phyloP scores from a whole-genome alignment of 2,329 filamentous ascomycete genomes.

The Penicillium sp. region DNA sequence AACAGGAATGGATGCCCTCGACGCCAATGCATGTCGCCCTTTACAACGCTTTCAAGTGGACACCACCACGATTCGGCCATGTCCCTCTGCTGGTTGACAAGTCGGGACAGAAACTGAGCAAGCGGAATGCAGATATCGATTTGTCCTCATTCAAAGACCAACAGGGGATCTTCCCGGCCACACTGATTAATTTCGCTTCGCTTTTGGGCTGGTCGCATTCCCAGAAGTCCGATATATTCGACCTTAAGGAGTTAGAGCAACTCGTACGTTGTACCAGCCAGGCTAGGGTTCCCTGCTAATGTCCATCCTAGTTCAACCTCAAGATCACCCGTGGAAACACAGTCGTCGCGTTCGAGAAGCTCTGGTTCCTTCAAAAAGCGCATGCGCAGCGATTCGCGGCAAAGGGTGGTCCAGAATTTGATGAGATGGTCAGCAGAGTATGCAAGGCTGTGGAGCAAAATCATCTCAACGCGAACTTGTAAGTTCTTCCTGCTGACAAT shows the following conservation, averaged over 20 bases:
- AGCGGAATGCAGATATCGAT: constrained; percentile 67
- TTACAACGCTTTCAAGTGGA: constrained; percentile 74
- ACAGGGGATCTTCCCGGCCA: constrained; percentile 58
- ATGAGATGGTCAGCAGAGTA: constrained; percentile 39
- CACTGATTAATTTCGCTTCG: constrained; percentile 74
- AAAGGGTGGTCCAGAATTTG: constrained; percentile 40
- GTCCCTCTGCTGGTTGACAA: constrained; percentile 67
- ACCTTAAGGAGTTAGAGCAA: constrained; percentile 63
- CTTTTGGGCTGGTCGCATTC: constrained; percentile 77
- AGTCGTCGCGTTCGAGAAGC: constrained; percentile 72
- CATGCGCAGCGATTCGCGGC: constrained; percentile 54
- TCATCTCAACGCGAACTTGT: constrained; percentile 28
- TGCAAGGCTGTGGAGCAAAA: constrained; percentile 24
- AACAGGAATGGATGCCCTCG: constrained; percentile 87
- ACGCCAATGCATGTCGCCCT: constrained; percentile 72
- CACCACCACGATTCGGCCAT: constrained; percentile 69
- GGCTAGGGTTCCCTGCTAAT: constrained; percentile 21
- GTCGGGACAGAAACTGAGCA: constrained; percentile 75
- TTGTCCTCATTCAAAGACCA: constrained; percentile 53
- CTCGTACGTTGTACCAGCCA: constrained; percentile 48
- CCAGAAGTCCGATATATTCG: constrained; percentile 63
- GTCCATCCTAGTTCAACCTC: constrained; percentile 60
- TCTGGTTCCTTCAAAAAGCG: constrained; percentile 70
- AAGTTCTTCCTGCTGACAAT: constrained; percentile 5
- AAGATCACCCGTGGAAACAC: constrained; percentile 91